These are phyloP conservation scores for Candida sanyiensis DNA, from an alignment of 805 yeast genomes.

Conservation along the genomic window DNA sequence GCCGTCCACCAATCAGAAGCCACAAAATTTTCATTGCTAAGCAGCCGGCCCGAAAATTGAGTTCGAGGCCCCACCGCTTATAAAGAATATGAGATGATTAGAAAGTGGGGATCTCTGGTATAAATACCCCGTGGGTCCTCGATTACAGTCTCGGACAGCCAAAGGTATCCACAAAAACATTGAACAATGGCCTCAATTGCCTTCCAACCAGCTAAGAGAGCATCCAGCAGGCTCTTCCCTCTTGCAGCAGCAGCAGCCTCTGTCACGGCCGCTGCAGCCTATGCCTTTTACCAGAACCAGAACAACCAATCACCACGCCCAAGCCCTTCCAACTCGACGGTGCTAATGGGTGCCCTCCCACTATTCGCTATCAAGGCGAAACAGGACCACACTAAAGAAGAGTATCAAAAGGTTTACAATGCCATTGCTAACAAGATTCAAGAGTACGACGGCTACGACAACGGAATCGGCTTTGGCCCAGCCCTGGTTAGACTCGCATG, in stretches of 20 bases:
- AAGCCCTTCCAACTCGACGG: not conserved
- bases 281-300: slow-evolving; percentile 5
- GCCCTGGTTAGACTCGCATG: slow-evolving; percentile 75
- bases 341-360: slow-evolving; percentile 6
- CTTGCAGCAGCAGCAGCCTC: slow-evolving; percentile 7
- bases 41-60: not conserved
- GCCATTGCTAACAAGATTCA: slow-evolving; percentile 61
- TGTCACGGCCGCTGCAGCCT: slow-evolving; percentile 2
- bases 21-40: slow-evolving; percentile 2
- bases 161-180: not conserved
- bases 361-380: slow-evolving; percentile 6
- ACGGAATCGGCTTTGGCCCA: slow-evolving; percentile 69
- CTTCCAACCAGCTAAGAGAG: slow-evolving; percentile 1
- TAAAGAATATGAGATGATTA: not conserved
- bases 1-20: slow-evolving; percentile 7
- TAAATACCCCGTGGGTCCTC: not conserved
- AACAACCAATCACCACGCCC: slow-evolving; percentile 2
- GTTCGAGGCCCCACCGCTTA: too few species aligned
- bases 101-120: not conserved
- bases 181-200: slow-evolving; percentile 9
- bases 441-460: slow-evolving; percentile 55
- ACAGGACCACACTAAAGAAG: slow-evolving; percentile 29
- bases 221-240: slow-evolving; percentile 3
- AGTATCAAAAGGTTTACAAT: slow-evolving; percentile 63
- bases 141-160: not conserved